Base-by-base conservation (phyloP, 2,329 filamentous ascomycete genomes). In the Pseudogymnoascus sp. region DNA sequence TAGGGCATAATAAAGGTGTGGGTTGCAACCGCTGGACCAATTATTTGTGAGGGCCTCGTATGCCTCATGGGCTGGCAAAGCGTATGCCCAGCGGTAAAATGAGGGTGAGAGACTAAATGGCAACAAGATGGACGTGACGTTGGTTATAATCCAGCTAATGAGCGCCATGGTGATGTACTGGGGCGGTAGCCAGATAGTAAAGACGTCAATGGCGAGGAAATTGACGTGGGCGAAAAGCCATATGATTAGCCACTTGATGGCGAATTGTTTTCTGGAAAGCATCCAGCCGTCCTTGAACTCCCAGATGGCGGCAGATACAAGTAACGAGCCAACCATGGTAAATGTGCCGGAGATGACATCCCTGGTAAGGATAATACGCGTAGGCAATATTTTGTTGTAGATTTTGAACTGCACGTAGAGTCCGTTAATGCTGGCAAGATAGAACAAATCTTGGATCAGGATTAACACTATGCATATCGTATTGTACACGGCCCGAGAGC, bases 1-100 rank as follows among this genome's bases (percentile, higher is more conserved):
- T 4, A 79, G 68, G 1, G 74, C 73, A 29, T 73, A 69, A 45
- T 75, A 73, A 0, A 76, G 69, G 16, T 70, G 67, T 60, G 75
- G 74, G 8, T 72, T 70, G 1, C 76, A 76, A 36, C 71, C 71
- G 36, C 71, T 70, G 3, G 75, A 75, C 76, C 77, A 79, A 2
- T 77, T 73, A 11, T 76, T 68, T 1, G 77, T 68, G 18, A 78
- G 63, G 6, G 76, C 62, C 3, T 72, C 70, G 64, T 74, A 78
- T 59, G 87, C 78, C 47, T 83, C 79, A 71, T 86, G 82, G 64
- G 88, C 71, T n/a, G 84, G 85, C 83, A 83, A 87, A 0, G 80
- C 84, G 69, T 85, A 84, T 0, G 84, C 84, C 81, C 82, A 87
- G 1, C 73, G 70, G 69, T 83, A 88, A 68, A 87, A 86, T 0